Conservation (phyloP, 352 stramenopile species). For the Phytophthora cryptogea region DNA sequence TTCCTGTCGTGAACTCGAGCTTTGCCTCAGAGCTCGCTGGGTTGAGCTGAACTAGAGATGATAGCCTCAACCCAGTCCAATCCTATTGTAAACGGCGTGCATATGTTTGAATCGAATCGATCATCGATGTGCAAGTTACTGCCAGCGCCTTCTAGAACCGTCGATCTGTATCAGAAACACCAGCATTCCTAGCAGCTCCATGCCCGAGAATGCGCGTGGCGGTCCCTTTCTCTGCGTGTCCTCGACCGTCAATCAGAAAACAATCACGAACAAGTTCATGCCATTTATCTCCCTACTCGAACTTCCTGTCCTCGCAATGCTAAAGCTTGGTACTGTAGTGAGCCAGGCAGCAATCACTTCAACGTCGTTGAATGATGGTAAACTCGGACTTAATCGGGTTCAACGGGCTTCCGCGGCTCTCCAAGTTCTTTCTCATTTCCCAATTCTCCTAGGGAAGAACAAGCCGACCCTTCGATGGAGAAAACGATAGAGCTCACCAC, state of each 20-base stretch:
- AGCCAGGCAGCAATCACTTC: background rate
- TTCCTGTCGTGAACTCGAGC: too few relatives aligned
- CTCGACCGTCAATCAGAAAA: slow-evolving; percentile 1
- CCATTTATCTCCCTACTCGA: too few relatives aligned
- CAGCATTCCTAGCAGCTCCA: slow-evolving; percentile 4
- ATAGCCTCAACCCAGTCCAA: too few relatives aligned
- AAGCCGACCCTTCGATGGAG: slow-evolving; percentile 13
- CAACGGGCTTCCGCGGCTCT: slow-evolving; percentile 14
- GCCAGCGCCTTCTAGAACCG: slow-evolving; percentile 2
- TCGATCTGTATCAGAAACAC: slow-evolving; percentile 15
- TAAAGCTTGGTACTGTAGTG: too few relatives aligned
- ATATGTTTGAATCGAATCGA: too few relatives aligned
- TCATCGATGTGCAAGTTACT: too few relatives aligned
- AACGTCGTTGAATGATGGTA: slow-evolving; percentile 1
- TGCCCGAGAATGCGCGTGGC: too few relatives aligned
- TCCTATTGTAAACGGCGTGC: too few relatives aligned
- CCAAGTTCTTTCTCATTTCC: slow-evolving; percentile 30
- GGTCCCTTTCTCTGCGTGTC: background rate
- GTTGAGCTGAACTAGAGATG: too few relatives aligned
- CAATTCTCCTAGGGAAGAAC: slow-evolving; percentile 25
- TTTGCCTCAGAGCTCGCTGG: too few relatives aligned
- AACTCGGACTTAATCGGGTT: background rate
- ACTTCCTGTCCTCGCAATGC: too few relatives aligned
- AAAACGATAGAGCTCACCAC: slow-evolving; percentile 36
- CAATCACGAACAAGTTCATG: slow-evolving; percentile 2